phyloP scores from a whole-genome alignment of 768 basidiomycete genomes.

The Chalciporus piperatus region DNA sequence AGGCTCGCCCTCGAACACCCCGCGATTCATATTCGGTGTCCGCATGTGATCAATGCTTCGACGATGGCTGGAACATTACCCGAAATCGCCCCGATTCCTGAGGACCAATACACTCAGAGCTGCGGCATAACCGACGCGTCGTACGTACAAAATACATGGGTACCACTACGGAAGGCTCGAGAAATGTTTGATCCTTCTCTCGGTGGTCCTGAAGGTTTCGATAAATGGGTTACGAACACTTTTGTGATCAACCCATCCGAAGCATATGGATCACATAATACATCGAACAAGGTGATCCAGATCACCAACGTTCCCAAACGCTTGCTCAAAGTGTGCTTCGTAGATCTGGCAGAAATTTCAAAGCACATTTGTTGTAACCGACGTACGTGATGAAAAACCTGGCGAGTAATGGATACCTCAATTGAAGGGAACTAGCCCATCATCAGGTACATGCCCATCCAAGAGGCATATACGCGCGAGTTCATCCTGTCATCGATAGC shows the following conservation, averaged over 20 bases:
- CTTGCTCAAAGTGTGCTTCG: neutral
- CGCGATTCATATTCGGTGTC: constrained; percentile 37
- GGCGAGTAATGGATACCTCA: neutral
- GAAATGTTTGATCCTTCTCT: constrained; percentile 32
- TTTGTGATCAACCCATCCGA: constrained; percentile 43
- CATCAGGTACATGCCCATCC: constrained; percentile 24
- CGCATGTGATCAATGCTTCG: constrained; percentile 17
- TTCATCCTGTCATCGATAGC: constrained; percentile 40
- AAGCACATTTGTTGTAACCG: constrained; percentile 17
- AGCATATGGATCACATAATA: constrained; percentile 44
- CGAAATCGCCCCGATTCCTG: constrained; percentile 35
- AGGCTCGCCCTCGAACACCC: constrained; percentile 37
- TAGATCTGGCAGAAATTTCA: constrained; percentile 25
- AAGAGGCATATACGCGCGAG: constrained; percentile 17
- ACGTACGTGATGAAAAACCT: constrained; percentile 16
- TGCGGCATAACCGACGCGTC: constrained; percentile 26
- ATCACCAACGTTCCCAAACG: neutral
- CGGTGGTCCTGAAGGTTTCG: constrained; percentile 41
- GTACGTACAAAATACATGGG: constrained; percentile 35
- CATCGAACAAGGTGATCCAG: constrained; percentile 34
- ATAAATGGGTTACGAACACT: constrained; percentile 37
- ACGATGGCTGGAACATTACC: constrained; percentile 31
- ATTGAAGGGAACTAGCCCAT: constrained; percentile 23
- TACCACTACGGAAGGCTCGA: constrained; percentile 35
- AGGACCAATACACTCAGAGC: constrained; percentile 15